Evolutionary conservation across 1,139 yeast species (phyloP).

Genomic region (Torulaspora pretoriensis): DNA sequence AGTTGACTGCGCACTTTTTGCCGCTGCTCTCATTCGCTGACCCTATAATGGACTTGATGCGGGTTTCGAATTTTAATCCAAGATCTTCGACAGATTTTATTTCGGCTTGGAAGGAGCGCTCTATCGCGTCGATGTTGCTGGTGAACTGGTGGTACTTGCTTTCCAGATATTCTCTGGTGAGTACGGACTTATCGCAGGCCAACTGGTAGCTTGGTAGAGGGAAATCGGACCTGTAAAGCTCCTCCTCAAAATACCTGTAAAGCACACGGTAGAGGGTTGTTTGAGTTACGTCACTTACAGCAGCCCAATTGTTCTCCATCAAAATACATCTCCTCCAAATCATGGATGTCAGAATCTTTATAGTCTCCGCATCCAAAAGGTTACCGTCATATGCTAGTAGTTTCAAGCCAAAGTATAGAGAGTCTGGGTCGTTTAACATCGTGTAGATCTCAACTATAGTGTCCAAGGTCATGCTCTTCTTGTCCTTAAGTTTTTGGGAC

Average conservation of each 20-base stretch:
- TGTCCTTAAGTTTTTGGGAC: conserved; percentile 17
- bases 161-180: conserved; percentile 22
- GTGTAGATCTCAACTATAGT: conserved; percentile 60
- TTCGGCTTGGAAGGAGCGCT: conserved; percentile 32
- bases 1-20: conserved; percentile 36
- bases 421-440: conserved; percentile 41
- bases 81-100: conserved; percentile 25
- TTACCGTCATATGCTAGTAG: conserved; percentile 38
- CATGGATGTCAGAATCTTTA: conserved; percentile 36
- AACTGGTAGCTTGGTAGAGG: conserved; percentile 32
- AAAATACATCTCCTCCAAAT: conserved; percentile 64
- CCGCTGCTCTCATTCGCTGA: conserved; percentile 38
- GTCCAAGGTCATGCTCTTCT: conserved; percentile 42
- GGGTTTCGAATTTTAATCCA: conserved; percentile 33
- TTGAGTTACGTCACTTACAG: conserved; percentile 41
- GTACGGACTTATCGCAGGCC: conserved; percentile 18
- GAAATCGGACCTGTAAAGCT: conserved; percentile 29
- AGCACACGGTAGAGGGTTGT: conserved; percentile 50
- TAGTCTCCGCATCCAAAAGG: conserved; percentile 32
- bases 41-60: conserved; percentile 40
- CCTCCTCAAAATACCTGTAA: conserved; percentile 34
- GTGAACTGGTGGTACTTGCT: conserved; percentile 26
- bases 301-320: conserved; percentile 53
- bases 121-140: conserved; percentile 25
- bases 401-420: conserved; percentile 44